A percentile compares a stretch with the other conserved stretches of the same genome.
Conservation (phyloP, 805 yeast species). For the Yamadazyma olivae region DNA sequence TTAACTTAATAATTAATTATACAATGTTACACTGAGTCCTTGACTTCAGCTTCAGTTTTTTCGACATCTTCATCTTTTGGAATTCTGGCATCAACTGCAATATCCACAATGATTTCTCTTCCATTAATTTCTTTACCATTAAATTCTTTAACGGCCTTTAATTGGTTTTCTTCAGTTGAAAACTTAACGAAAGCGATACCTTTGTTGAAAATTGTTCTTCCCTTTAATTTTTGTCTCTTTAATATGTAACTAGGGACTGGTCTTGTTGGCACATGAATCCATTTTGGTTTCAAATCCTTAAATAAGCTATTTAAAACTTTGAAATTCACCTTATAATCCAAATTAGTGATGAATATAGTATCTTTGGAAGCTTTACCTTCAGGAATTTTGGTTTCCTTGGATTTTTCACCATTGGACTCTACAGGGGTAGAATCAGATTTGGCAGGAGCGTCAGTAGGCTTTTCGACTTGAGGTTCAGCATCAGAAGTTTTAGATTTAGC, state of each 20-base stretch:
- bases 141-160: slow-evolving; percentile 67
- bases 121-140: slow-evolving; percentile 67
- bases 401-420: background rate
- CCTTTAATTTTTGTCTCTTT: slow-evolving; percentile 42
- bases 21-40: background rate
- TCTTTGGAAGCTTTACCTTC: slow-evolving; percentile 55
- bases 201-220: slow-evolving; percentile 48
- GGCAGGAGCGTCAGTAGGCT: background rate
- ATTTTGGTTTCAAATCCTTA: slow-evolving; percentile 48
- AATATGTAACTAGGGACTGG: slow-evolving; percentile 43
- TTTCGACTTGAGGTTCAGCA: background rate
- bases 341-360: slow-evolving; percentile 61
- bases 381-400: slow-evolving; percentile 16
- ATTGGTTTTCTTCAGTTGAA: slow-evolving; percentile 58
- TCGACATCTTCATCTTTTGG: slow-evolving; percentile 24
- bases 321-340: slow-evolving; percentile 49
- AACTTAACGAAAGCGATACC: slow-evolving; percentile 69
- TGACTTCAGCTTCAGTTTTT: slow-evolving; percentile 8
- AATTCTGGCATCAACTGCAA: slow-evolving; percentile 63
- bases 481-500: slow-evolving; percentile 2
- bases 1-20: background rate
- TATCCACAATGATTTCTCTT: slow-evolving; percentile 61
- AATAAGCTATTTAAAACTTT: slow-evolving; percentile 46
- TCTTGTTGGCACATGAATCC: slow-evolving; percentile 59
- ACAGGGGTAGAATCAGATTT: background rate